Conservation (phyloP, 148 eudicot genomes). For the Gaultheria prostrata region DNA sequence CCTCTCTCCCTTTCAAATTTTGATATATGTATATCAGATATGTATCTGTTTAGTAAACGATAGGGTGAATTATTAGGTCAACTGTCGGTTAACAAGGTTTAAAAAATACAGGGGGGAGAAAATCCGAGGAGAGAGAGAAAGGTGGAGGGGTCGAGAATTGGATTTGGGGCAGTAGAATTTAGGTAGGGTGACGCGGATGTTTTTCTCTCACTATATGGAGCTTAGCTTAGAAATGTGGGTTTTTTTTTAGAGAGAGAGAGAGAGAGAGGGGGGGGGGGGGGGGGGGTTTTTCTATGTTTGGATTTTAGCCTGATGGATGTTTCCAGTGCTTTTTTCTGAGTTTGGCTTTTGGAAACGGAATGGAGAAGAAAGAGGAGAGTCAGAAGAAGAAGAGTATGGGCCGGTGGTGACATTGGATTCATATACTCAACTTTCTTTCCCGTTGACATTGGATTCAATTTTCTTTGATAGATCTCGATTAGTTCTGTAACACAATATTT, state of each 20-base stretch:
- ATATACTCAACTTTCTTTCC: no score
- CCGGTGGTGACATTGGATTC: no score
- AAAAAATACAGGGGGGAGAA: background rate
- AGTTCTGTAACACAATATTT: no score
- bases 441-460: no score
- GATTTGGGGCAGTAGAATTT: conserved; percentile 5
- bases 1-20: background rate
- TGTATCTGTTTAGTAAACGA: background rate
- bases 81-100: conserved; percentile 14
- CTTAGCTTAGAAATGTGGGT: background rate
- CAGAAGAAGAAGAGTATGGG: no score
- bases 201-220: background rate
- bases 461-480: no score
- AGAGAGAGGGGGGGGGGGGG: background rate
- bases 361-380: background rate
- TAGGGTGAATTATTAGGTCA: conserved; percentile 23
- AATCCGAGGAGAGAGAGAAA: background rate
- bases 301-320: background rate
- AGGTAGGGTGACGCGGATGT: background rate
- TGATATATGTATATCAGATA: background rate
- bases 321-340: background rate
- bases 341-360: background rate
- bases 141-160: background rate
- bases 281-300: background rate
- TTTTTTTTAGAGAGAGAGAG: background rate